Base-by-base conservation (phyloP, 768 basidiomycete species). In the Russula earlei region DNA sequence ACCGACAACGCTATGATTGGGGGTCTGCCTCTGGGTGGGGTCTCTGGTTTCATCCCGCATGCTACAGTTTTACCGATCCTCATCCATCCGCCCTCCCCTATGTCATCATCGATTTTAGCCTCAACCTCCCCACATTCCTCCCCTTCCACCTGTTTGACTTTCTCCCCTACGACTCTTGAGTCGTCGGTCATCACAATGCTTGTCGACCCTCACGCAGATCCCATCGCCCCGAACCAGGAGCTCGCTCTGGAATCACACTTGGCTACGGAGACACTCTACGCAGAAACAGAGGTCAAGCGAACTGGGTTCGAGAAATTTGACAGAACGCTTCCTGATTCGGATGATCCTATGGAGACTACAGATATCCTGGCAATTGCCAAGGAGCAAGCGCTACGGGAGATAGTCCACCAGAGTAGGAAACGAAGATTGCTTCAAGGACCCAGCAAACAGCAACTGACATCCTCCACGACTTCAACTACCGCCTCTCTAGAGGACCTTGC, bases 361-460 rank as follows among this genome's bases (percentile, higher is more conserved):
- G 47, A 53, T 12, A 44, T 36, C 11, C 67, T 67, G 34, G 71
- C 72, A 34, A 66, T 72, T 53, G 69, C 67, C 8, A 74, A 74
- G 69, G 79, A 80, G 59, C 71, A 74, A 24, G 42, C 56, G 43
- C 46, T 67, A 20, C 66, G 66, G 27, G 45, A 59, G 22, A 41
- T 67, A 40, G 66, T 67, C 42, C 57, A 64, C 17, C 68, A 71
- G 54, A 79, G 73, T 63, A 69, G 67, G 65, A 64, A 72, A 61
- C 60, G 65, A 63, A 60, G 67, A 65, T 55, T 52, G 17, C 45
- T 62, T 58, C 24, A 49, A 45, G 10, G 33, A 20, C 17, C 45
- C 34, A 63, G 69, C 41, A 55, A 74, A 52, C 68, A 75, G 36
- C 69, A 66, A 54, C 55, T 74, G 29, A 74, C 75, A 43, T 53